phyloP scores from a whole-genome alignment of 148 eudicot species.

The Rhododendron henanense region DNA sequence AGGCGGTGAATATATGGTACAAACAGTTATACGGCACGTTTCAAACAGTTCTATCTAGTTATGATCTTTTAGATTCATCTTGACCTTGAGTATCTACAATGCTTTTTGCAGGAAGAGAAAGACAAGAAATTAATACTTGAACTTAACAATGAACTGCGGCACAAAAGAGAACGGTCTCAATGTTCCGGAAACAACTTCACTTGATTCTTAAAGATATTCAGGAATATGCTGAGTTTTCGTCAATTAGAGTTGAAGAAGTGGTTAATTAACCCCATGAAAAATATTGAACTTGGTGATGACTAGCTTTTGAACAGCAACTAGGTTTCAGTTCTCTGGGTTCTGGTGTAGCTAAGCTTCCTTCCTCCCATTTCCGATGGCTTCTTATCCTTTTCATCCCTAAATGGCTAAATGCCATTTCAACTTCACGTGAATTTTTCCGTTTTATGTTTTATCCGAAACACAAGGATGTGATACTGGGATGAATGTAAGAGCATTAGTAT shows the following conservation, averaged over 20 bases:
- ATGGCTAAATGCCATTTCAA: neutral
- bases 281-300: conserved; percentile 2
- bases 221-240: conserved; percentile 6
- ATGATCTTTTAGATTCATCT: neutral
- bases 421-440: neutral
- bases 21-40: too few relatives aligned
- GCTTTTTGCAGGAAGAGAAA: conserved; percentile 15
- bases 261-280: conserved; percentile 6
- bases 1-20: too few relatives aligned
- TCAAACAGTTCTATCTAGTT: neutral
- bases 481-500: too few relatives aligned
- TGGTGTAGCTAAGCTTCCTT: neutral
- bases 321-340: neutral
- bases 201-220: neutral
- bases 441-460: too few relatives aligned
- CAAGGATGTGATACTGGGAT: too few relatives aligned
- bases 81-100: neutral
- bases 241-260: conserved; percentile 12
- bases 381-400: neutral
- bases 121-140: conserved; percentile 14
- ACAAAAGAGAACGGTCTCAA: neutral
- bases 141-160: conserved; percentile 1
- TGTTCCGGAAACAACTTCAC: too few relatives aligned
- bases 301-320: neutral
- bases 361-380: neutral